Conservation (phyloP, 1,284 basidiomycete genomes). For the Sphaerobolus stellatus region DNA sequence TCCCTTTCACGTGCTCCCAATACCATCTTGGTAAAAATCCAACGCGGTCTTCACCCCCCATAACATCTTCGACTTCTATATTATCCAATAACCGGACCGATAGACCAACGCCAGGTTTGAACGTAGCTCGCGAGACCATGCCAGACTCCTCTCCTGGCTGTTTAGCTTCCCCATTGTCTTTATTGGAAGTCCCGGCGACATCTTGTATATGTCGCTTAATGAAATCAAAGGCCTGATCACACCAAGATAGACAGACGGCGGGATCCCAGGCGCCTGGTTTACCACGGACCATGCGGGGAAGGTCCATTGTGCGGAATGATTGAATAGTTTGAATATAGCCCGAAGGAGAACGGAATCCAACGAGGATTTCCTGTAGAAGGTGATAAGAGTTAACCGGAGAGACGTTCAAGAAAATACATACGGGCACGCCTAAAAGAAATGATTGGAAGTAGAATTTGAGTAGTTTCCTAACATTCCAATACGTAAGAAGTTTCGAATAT, state of each 20-base stretch:
- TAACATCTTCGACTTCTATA: constrained; percentile 54
- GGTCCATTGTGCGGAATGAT: constrained; percentile 68
- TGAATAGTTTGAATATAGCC: constrained; percentile 66
- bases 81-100: constrained; percentile 44
- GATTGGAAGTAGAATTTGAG: constrained; percentile 97
- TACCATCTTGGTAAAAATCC: constrained; percentile 76
- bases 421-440: constrained; percentile 87
- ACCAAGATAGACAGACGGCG: constrained; percentile 73
- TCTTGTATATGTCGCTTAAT: constrained; percentile 36
- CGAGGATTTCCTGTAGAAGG: constrained; percentile 69
- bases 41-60: constrained; percentile 62
- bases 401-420: constrained; percentile 38
- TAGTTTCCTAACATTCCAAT: constrained; percentile 60
- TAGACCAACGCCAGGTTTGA: constrained; percentile 56
- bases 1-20: constrained; percentile 46
- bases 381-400: constrained; percentile 1
- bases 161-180: constrained; percentile 1
- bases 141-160: constrained; percentile 12
- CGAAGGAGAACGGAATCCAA: constrained; percentile 85
- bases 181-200: constrained; percentile 12
- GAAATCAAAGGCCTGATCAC: constrained; percentile 59
- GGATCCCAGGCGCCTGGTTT: constrained; percentile 81
- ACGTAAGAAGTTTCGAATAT: not conserved
- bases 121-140: constrained; percentile 67
- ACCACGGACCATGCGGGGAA: constrained; percentile 73